Evolutionary conservation across 2,329 filamentous ascomycete species (phyloP).

Genomic region (Ilyonectria destructans): DNA sequence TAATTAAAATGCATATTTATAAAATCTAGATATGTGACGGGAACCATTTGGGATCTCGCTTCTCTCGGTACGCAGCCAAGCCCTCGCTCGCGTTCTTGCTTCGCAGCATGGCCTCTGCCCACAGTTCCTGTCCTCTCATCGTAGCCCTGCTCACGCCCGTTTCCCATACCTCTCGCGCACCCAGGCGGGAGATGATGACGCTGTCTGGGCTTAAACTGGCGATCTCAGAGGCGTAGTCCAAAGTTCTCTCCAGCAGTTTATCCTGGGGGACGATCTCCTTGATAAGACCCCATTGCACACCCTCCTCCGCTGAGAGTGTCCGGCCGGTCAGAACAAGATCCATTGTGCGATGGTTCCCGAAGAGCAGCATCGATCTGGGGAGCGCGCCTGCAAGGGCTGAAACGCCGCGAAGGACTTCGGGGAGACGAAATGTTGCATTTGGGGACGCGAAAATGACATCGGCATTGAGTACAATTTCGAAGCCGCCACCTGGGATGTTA

Average conservation of each 20-base stretch:
- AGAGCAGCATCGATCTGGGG: slow-evolving; percentile 61
- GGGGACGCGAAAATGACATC: slow-evolving; percentile 72
- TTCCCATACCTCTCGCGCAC: slow-evolving; percentile 55
- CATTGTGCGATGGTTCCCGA: slow-evolving; percentile 55
- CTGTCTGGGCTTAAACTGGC: slow-evolving; percentile 53
- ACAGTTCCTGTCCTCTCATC: slow-evolving; percentile 53
- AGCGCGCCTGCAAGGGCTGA: slow-evolving; percentile 71
- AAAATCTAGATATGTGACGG: slow-evolving; percentile 46
- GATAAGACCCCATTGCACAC: slow-evolving; percentile 51
- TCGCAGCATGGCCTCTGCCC: slow-evolving; percentile 50
- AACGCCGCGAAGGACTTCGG: slow-evolving; percentile 73
- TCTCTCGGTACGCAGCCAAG: slow-evolving; percentile 51
- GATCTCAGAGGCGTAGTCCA: slow-evolving; percentile 53
- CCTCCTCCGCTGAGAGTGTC: slow-evolving; percentile 48
- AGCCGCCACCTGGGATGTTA: slow-evolving; percentile 48
- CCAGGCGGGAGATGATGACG: slow-evolving; percentile 53
- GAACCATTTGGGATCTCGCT: slow-evolving; percentile 52
- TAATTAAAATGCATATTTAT: slow-evolving; percentile 22
- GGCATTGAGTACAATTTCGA: slow-evolving; percentile 59
- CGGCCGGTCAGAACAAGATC: slow-evolving; percentile 53
- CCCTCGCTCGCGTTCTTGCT: slow-evolving; percentile 51
- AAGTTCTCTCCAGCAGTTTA: slow-evolving; percentile 47
- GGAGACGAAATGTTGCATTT: slow-evolving; percentile 68
- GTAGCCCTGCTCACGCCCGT: slow-evolving; percentile 54
- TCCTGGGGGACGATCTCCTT: slow-evolving; percentile 52